Evolutionary conservation across 345 rosid genomes (phyloP).

Genomic region (Pistacia vera): DNA sequence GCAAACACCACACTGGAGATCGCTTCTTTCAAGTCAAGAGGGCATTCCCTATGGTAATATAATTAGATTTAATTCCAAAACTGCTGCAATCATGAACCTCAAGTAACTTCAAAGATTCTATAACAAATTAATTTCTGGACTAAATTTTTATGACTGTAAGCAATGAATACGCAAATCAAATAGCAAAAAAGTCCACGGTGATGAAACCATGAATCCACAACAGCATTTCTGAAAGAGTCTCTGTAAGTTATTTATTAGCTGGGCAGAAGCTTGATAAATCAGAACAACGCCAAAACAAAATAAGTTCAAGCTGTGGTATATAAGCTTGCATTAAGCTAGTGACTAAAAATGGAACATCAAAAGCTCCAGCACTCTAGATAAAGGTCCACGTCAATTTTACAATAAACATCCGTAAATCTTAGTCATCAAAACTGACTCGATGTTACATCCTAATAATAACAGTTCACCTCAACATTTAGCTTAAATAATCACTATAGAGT

Average conservation of each 20-base stretch:
- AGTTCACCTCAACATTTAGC: background rate
- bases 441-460: background rate
- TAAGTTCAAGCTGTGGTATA: background rate
- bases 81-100: background rate
- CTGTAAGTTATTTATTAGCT: background rate
- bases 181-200: background rate
- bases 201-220: background rate
- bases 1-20: slow-evolving; percentile 93
- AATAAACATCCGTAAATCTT: background rate
- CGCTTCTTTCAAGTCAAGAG: slow-evolving; percentile 93
- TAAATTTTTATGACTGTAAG: background rate
- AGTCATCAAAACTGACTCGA: background rate
- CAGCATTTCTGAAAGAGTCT: background rate
- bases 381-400: background rate
- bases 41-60: slow-evolving; percentile 76
- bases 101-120: slow-evolving; percentile 6
- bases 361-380: background rate
- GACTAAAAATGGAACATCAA: background rate
- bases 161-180: slow-evolving; percentile 9
- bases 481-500: background rate
- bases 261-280: background rate
- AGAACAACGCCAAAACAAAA: background rate
- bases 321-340: background rate
- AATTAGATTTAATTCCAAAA: slow-evolving; percentile 16
- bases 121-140: background rate